Evolutionary conservation across 2,329 filamentous ascomycete genomes (phyloP).

Genomic region (Capronia americana): DNA sequence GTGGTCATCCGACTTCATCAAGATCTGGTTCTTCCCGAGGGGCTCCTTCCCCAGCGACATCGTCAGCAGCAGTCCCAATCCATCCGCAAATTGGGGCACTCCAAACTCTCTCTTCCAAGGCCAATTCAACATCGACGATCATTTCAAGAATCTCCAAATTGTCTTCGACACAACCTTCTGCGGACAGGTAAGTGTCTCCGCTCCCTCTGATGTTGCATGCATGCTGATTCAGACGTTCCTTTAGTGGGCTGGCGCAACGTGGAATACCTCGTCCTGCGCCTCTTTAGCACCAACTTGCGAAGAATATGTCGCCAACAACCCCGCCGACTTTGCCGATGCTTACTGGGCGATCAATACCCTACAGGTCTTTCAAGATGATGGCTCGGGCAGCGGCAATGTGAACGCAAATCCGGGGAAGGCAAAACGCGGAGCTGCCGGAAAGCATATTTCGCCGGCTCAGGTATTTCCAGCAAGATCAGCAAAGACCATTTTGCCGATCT

Average conservation of each 20-base stretch:
- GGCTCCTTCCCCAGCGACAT: slow-evolving; percentile 55
- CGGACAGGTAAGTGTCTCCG: slow-evolving; percentile 46
- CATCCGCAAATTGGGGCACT: slow-evolving; percentile 51
- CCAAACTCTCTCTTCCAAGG: slow-evolving; percentile 53
- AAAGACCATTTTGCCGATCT: slow-evolving; percentile 19
- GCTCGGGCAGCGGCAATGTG: slow-evolving; percentile 8
- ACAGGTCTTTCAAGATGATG: slow-evolving; percentile 63
- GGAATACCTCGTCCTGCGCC: slow-evolving; percentile 54
- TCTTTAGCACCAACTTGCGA: slow-evolving; percentile 69
- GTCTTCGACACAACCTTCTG: slow-evolving; percentile 64
- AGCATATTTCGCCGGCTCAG: not conserved
- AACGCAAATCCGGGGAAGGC: not conserved
- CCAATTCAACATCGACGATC: slow-evolving; percentile 50
- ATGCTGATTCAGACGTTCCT: slow-evolving; percentile 6
- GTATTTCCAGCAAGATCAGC: slow-evolving; percentile 13
- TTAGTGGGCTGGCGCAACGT: slow-evolving; percentile 36
- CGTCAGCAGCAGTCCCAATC: slow-evolving; percentile 51
- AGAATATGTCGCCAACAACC: slow-evolving; percentile 72
- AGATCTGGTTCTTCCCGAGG: slow-evolving; percentile 68
- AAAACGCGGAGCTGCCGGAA: slow-evolving; percentile 13
- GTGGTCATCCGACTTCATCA: slow-evolving; percentile 76
- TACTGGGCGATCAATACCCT: slow-evolving; percentile 76
- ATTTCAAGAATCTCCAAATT: slow-evolving; percentile 53
- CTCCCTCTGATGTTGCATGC: not conserved
- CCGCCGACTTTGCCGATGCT: slow-evolving; percentile 69